Evolutionary conservation across 169 alveolate genomes (phyloP).

Genomic region (Cytauxzoon felis): DNA sequence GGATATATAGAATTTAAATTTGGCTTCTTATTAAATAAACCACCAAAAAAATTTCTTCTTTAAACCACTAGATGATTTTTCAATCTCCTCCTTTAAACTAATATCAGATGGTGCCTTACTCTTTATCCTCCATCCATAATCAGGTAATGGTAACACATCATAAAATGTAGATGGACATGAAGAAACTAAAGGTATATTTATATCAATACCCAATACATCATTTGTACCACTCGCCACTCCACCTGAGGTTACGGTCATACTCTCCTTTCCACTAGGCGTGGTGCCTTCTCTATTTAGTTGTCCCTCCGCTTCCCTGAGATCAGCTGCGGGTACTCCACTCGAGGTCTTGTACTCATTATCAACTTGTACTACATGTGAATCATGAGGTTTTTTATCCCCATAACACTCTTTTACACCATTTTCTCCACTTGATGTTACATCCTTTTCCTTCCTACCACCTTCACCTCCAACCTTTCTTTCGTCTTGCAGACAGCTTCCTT

Average conservation of each 20-base stretch:
- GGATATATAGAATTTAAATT: neutral
- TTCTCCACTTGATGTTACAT: neutral
- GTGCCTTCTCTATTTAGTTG: no score
- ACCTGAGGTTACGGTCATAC: neutral
- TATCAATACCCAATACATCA: neutral
- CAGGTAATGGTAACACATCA: conserved; percentile 31
- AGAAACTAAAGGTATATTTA: neutral
- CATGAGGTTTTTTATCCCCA: no score
- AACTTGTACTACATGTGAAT: no score
- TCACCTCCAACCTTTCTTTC: no score
- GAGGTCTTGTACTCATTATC: no score
- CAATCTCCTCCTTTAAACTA: neutral
- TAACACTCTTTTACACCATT: neutral
- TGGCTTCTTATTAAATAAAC: conserved; percentile 1
- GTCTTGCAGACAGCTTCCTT: no score
- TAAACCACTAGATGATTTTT: neutral
- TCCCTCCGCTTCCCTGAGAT: no score
- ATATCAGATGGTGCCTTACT: conserved; percentile 21
- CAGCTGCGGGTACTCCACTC: no score
- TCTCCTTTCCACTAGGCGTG: neutral
- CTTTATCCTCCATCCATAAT: conserved; percentile 59
- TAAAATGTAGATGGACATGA: neutral
- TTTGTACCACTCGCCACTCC: neutral
- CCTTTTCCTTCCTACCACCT: neutral
- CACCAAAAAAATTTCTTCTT: neutral